These are phyloP conservation scores for Aspergillus indologenus DNA, from an alignment of 495 filamentous ascomycete genomes.

Conservation along the genomic window DNA sequence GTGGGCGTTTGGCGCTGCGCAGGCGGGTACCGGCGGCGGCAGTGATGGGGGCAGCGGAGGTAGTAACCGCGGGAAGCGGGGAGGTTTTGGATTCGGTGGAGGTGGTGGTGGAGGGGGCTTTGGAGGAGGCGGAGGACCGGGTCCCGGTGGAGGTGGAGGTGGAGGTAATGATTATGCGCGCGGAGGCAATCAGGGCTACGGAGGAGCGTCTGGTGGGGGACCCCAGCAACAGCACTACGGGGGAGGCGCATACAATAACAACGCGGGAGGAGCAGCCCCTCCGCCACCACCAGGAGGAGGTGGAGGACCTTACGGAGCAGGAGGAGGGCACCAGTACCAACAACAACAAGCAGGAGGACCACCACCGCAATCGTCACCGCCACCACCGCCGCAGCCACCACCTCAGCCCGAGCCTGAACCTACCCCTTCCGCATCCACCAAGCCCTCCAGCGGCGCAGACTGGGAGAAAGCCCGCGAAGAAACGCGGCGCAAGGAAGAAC, in stretches of 20 bases:
- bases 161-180: conserved; percentile 13
- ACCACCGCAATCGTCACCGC: conserved; percentile 1
- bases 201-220: conserved; percentile 20
- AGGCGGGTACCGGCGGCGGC: conserved; percentile 41
- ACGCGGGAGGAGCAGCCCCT: not conserved
- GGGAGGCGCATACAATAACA: not conserved
- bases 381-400: conserved; percentile 2
- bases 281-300: not conserved
- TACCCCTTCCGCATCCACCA: not conserved
- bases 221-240: not conserved
- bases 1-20: conserved; percentile 70
- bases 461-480: conserved; percentile 61
- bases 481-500: conserved; percentile 48
- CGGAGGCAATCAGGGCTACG: conserved; percentile 11
- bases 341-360: not conserved
- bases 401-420: conserved; percentile 16
- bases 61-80: conserved; percentile 11
- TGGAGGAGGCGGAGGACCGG: conserved; percentile 15
- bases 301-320: not conserved
- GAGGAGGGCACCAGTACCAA: conserved; percentile 29
- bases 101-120: conserved; percentile 18
- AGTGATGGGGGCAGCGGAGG: not conserved
- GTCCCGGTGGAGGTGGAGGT: not conserved
- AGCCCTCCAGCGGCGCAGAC: conserved; percentile 11
- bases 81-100: conserved; percentile 13